Evolutionary conservation across 371 early-diverging fungal genomes (phyloP), one percentile per base, ranked within the genome.

Genomic region (Zopfochytrium polystomum): DNA sequence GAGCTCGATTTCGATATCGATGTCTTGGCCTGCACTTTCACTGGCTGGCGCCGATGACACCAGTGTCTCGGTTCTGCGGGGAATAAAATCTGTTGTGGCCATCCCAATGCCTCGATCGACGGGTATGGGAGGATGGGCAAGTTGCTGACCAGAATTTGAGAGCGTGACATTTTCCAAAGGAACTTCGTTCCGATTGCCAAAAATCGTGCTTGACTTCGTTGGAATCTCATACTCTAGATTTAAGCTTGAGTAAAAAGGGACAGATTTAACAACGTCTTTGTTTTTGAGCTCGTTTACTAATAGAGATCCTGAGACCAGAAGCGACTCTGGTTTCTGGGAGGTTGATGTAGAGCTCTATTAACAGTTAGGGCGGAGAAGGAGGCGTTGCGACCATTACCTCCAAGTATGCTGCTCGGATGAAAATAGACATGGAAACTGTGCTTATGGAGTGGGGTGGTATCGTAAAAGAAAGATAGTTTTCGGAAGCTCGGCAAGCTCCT

Each of bases 201-300:
- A n/a, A 38, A 18, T 38, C 11, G 38, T 7, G 18, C 38, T 38
- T 11, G 18, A 7, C 7, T 38, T 18, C 11, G 38, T 38, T 18
- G 11, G 38, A 38, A 18, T 11, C 7, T 7, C 38, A 38, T 18
- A 7, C 11, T 38, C 38, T 38, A 18, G 11, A 38, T 7, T 38
- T 7, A 38, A 11, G 38, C 38, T 38, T 18, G 38, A 7, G 18
- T 38, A 38, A 42, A 73, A 72, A 2, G 67, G 15, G 26, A 95
- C 85, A 18, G 82, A 75, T 56, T 91, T 91, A 67, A 86, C 84
- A 26, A 87, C 83, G 79, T 95, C 96, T 7, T 88, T 87, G 72
- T 96, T 94, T 68, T 90, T 91, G 64, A 88, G 87, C 67, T 96
- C 94, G 61, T 94, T 91, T 3, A 91, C 90, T 77, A 31, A 91